Base-by-base conservation (phyloP, 2,329 filamentous ascomycete genomes). In the Fusarium sp. region DNA sequence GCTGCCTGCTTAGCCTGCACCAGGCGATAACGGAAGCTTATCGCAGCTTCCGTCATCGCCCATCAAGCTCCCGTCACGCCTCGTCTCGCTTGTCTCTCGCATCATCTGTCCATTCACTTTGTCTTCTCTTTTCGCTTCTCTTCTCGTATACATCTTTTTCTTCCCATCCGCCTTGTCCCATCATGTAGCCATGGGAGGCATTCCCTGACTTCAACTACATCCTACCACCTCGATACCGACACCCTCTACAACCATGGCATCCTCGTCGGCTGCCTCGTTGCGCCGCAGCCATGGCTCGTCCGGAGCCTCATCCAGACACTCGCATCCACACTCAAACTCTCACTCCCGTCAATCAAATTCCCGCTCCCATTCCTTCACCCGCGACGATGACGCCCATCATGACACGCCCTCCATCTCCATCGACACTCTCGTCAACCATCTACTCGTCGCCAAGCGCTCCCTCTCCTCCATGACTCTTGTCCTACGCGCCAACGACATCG, bases 391-490 rank as follows among this genome's bases (percentile, higher is more conserved):
- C 57, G 58, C 55, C 43, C 60, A 67, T 53, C 7, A 53, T 28
- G 50, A 52, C 43, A 44, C 58, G 10, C 47, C 65, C 4, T 70
- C 68, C 47, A 76, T 81, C 53, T 73, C 80, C 36, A 88, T 97
- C 76, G 94, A 97, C 73, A 90, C 89, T 27, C 89, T 98, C 44
- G 93, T 98, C 60, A 88, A 90, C 56, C 91, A 97, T 81, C 91
- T 98, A 37, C 89, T 98, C 41, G 91, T 92, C 31, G 93, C 95
- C 9, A 98, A 98, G 79, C 90, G 94, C 46, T 95, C 95, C 1
- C 87, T 98, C 6, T 93, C 92, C 15, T 94, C 94, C 11, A 94
- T 97, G 78, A 89, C 87, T 43, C 90, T 93, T 65, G 94, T 98
- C 54, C 91, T 93, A 78, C 92, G 93, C 64, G 95, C 94, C 70